A percentile compares a stretch with the other conserved stretches of the same genome.
These are phyloP conservation scores for Taiozyma sp. DNA, from an alignment of 1,139 yeast genomes.

Conservation along the genomic window DNA sequence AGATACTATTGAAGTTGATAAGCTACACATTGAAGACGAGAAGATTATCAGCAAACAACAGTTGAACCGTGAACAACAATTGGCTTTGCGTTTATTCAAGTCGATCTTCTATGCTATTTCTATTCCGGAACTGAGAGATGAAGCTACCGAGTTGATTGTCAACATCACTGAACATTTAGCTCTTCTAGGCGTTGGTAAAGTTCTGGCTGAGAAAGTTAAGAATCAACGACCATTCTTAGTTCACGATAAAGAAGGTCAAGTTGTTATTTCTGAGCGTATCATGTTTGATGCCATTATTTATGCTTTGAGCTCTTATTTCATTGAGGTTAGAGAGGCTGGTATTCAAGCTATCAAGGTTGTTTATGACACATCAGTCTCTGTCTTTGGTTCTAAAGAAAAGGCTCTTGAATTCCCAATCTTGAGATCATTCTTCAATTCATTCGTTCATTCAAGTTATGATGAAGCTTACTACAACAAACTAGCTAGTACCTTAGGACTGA, in stretches of 20 bases:
- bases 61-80: constrained; percentile 33
- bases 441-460: constrained; percentile 88
- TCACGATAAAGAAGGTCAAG: constrained; percentile 73
- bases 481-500: constrained; percentile 85
- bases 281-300: constrained; percentile 70
- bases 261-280: constrained; percentile 62
- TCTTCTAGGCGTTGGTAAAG: constrained; percentile 67
- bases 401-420: constrained; percentile 71
- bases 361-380: constrained; percentile 51
- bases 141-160: constrained; percentile 55
- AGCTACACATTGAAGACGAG: constrained; percentile 38
- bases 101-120: constrained; percentile 72
- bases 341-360: constrained; percentile 58
- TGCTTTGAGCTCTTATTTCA: constrained; percentile 75
- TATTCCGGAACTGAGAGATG: constrained; percentile 65
- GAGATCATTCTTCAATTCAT: constrained; percentile 70
- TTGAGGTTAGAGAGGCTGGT: constrained; percentile 68
- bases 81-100: constrained; percentile 50
- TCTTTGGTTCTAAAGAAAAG: constrained; percentile 64
- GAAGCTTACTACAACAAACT: constrained; percentile 80
- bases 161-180: constrained; percentile 77
- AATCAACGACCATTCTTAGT: constrained; percentile 68
- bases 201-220: constrained; percentile 65
- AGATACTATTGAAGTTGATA: constrained; percentile 35
- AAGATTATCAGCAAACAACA: constrained; percentile 52